These are phyloP conservation scores for Isoetes taiwanensis DNA, from an alignment of 75 land plant genomes.

Conservation along the genomic window DNA sequence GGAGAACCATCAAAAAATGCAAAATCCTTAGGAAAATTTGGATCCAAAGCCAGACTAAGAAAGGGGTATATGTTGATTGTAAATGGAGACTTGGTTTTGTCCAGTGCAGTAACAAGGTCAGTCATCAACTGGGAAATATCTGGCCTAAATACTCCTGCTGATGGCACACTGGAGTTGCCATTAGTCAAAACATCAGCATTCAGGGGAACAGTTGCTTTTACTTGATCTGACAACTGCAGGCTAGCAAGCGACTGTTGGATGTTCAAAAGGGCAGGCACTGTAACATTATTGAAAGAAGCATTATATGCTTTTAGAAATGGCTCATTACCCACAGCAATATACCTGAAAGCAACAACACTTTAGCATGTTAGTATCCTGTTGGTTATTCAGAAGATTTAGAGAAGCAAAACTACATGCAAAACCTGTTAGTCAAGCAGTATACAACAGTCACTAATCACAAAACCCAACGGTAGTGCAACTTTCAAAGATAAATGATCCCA, in stretches of 20 bases:
- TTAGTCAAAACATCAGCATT: constrained; percentile 50
- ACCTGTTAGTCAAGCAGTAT: too few species aligned
- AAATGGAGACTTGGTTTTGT: constrained; percentile 31
- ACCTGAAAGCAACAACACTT: too few species aligned
- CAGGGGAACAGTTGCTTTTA: constrained; percentile 53
- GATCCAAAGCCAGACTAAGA: constrained; percentile 36
- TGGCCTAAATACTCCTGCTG: constrained; percentile 38
- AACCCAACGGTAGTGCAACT: too few species aligned
- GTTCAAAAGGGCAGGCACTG: constrained; percentile 49
- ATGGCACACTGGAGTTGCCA: constrained; percentile 31
- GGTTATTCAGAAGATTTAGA: too few species aligned
- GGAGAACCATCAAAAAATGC: constrained; percentile 46
- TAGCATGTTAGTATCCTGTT: too few species aligned
- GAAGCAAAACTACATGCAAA: too few species aligned
- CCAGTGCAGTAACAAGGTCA: constrained; percentile 30
- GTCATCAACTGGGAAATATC: constrained; percentile 29
- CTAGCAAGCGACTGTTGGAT: constrained; percentile 46
- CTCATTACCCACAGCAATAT: constrained; percentile 73
- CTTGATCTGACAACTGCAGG: constrained; percentile 22
- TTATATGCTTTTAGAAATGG: constrained; percentile 56
- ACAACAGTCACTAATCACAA: too few species aligned
- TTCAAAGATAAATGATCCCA: too few species aligned
- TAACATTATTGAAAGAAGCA: constrained; percentile 17
- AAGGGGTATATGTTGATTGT: constrained; percentile 66
- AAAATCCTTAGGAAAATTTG: constrained; percentile 48